A percentile compares a stretch with the other conserved stretches of the same genome.
Evolutionary conservation across 192 early-diverging fungal genomes (phyloP).

Genomic region (Gonapodya sp.): DNA sequence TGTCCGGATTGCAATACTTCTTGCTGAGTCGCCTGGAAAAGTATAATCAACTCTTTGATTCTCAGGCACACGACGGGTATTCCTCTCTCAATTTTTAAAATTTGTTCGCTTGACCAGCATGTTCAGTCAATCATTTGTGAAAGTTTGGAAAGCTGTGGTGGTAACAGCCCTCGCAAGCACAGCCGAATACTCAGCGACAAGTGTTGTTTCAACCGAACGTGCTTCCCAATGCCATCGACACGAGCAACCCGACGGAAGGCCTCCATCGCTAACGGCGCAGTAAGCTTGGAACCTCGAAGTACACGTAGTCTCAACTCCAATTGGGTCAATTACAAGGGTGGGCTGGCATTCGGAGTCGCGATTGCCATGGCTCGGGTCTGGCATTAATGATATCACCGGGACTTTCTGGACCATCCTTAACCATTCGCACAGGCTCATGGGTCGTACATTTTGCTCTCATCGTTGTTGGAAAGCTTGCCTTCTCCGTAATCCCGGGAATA

Average conservation of each 20-base stretch:
- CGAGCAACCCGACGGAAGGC: neutral
- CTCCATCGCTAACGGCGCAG: neutral
- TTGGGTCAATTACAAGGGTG: constrained; percentile 47
- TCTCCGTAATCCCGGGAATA: constrained; percentile 81
- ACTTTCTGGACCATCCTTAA: neutral
- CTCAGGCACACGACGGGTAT: too few relatives aligned
- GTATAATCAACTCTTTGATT: too few relatives aligned
- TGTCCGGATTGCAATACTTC: too few relatives aligned
- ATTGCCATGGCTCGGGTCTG: constrained; percentile 15
- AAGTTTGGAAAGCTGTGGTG: too few relatives aligned
- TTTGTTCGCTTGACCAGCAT: too few relatives aligned
- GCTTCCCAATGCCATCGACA: neutral
- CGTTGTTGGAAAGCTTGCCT: constrained; percentile 61
- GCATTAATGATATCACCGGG: neutral
- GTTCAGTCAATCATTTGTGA: too few relatives aligned
- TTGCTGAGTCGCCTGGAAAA: too few relatives aligned
- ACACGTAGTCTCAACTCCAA: constrained; percentile 35
- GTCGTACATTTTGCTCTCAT: constrained; percentile 79
- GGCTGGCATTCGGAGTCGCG: constrained; percentile 9
- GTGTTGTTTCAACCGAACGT: too few relatives aligned
- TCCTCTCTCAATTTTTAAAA: too few relatives aligned
- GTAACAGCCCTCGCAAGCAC: too few relatives aligned
- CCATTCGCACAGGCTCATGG: constrained; percentile 69
- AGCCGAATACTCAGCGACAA: too few relatives aligned
- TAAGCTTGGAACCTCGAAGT: neutral